Evolutionary conservation across 768 basidiomycete genomes (phyloP).

Genomic region (Clitopilus hobsonii): DNA sequence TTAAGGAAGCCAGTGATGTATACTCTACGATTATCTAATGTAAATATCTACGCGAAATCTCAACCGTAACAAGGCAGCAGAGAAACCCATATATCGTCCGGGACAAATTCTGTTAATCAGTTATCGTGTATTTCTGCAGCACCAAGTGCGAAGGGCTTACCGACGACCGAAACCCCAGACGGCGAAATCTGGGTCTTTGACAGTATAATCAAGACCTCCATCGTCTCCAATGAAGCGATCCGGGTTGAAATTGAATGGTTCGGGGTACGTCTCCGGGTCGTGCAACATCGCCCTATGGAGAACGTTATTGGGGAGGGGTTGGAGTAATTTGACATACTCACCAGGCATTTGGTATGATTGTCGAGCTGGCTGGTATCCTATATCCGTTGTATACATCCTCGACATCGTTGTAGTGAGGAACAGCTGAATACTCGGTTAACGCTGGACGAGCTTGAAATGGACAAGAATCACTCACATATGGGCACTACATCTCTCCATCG

Average conservation of each 20-base stretch:
- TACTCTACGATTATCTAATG: too few species aligned
- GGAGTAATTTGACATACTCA: slow-evolving; percentile 3
- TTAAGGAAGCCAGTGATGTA: too few species aligned
- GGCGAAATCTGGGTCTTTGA: slow-evolving; percentile 20
- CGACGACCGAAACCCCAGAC: slow-evolving; percentile 28
- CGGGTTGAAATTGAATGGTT: slow-evolving; percentile 35
- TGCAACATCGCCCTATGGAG: slow-evolving; percentile 39
- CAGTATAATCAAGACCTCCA: slow-evolving; percentile 17
- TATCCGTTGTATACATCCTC: slow-evolving; percentile 25
- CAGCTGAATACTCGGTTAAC: not conserved
- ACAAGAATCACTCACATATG: slow-evolving; percentile 13
- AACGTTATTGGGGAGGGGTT: not conserved
- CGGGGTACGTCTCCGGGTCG: slow-evolving; percentile 31
- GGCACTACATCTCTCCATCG: slow-evolving; percentile 22
- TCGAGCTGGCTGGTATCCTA: slow-evolving; percentile 24
- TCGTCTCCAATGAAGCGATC: slow-evolving; percentile 30
- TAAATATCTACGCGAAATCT: too few species aligned
- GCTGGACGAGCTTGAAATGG: not conserved
- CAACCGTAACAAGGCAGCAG: too few species aligned
- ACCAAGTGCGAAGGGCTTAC: slow-evolving; percentile 6
- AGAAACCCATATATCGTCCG: slow-evolving; percentile 28
- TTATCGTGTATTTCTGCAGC: not conserved
- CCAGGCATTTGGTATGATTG: slow-evolving; percentile 29
- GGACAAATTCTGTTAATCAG: slow-evolving; percentile 22
- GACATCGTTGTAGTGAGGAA: not conserved